These are phyloP conservation scores for Irpex sp. DNA, from an alignment of 1,284 basidiomycete genomes.

Conservation along the genomic window DNA sequence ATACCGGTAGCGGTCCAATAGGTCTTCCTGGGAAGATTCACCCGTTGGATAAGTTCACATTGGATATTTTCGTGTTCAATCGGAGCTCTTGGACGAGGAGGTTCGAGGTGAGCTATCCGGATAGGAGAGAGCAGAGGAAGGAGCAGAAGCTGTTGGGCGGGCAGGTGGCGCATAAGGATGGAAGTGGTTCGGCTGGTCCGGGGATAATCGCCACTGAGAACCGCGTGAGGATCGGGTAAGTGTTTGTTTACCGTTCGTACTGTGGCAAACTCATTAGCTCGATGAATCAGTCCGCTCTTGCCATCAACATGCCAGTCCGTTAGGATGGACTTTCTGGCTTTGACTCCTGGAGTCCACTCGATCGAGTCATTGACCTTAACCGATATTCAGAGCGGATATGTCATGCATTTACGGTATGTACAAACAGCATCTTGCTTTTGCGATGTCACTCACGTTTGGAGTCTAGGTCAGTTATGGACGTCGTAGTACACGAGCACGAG, in stretches of 20 bases:
- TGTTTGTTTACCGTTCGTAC: slow-evolving; percentile 9
- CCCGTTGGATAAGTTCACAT: slow-evolving; percentile 71
- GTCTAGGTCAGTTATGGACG: slow-evolving; percentile 59
- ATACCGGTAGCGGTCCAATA: slow-evolving; percentile 16
- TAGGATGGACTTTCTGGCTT: slow-evolving; percentile 81
- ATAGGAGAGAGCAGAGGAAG: slow-evolving; percentile 43
- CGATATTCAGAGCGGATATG: slow-evolving; percentile 69
- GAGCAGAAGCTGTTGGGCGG: slow-evolving; percentile 23
- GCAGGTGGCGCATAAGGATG: slow-evolving; percentile 4
- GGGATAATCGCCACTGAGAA: slow-evolving; percentile 80
- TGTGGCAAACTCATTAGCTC: background rate
- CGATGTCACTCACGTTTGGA: background rate
- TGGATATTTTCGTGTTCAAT: slow-evolving; percentile 90
- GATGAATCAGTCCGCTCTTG: slow-evolving; percentile 57
- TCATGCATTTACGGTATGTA: slow-evolving; percentile 68
- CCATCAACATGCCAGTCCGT: slow-evolving; percentile 83
- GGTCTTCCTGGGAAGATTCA: slow-evolving; percentile 47
- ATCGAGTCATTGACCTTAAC: slow-evolving; percentile 72
- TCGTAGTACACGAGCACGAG: slow-evolving; percentile 55
- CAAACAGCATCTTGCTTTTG: background rate
- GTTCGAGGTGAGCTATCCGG: slow-evolving; percentile 74
- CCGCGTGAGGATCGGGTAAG: slow-evolving; percentile 77
- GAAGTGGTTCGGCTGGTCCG: slow-evolving; percentile 27
- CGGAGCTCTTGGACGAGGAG: slow-evolving; percentile 73
- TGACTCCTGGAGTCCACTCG: slow-evolving; percentile 76